Base-by-base conservation (phyloP, 2,329 filamentous ascomycete species). In the Neobulgaria alba region DNA sequence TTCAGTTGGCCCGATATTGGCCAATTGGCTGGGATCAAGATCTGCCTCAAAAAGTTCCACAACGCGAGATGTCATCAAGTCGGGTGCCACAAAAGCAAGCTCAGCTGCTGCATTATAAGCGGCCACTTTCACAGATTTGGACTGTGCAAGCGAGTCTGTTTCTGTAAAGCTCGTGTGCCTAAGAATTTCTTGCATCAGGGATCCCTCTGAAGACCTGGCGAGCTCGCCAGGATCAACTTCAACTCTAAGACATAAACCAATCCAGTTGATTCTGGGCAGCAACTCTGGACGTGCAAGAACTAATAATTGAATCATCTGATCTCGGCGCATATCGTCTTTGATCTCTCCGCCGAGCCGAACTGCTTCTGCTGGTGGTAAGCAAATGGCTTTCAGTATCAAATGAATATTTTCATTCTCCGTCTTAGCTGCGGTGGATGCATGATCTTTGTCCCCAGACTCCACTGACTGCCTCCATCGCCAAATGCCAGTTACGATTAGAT, bases 21-120 rank as follows among this genome's bases (percentile, higher is more conserved):
- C 69, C 3, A 95, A 69, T 45, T 85, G 79, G 32, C 71, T 64
- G 1, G 77, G 71, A 48, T 88, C 71, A 15, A 98, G 70, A 60
- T 96, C 88, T 19, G 73, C 63, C 39, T 73, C 69, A 37, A 98
- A 78, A 34, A 92, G 76, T 19, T 78, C 66, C 18, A 95, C 75
- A 17, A 98, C 72, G 5, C 76, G 73, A 3, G 86, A 75, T 15
- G 87, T 82, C 63, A 94, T 84, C 12, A 69, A 69, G 32, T 92
- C 84, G 0, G 92, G 92, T 3, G 90, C 85, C 18, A 98, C 87
- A 57, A 98, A 98, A 3, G 86, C 89, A 43, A 98, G 70, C 56
- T 96, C 92, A 29, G 89, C 88, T 9, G 86, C 85, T 5, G 90
- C 87, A 52, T 79, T 80, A 61, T 81, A 93, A 3, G 90, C 85